phyloP scores from a whole-genome alignment of 2,329 filamentous ascomycete species.

The Talaromyces marneffei region DNA sequence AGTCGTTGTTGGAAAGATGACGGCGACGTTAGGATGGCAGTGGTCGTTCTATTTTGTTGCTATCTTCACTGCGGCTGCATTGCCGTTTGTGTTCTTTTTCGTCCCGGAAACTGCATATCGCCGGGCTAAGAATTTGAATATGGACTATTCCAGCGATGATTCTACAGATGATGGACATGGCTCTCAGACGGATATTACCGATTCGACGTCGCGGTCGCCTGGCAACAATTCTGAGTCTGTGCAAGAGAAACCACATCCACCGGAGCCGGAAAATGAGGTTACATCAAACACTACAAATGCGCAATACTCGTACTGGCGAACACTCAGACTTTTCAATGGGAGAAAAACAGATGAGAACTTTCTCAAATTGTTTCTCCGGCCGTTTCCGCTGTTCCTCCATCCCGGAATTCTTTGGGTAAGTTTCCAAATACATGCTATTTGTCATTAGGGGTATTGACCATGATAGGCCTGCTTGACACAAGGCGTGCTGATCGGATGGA shows the following conservation, averaged over 20 bases:
- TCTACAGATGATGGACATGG: conserved; percentile 15
- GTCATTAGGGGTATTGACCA: background rate
- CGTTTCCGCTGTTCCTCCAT: conserved; percentile 76
- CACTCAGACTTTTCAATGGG: conserved; percentile 68
- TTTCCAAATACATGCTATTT: background rate
- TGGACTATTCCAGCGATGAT: conserved; percentile 53
- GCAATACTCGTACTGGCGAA: conserved; percentile 47
- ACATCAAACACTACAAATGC: background rate
- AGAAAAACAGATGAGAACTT: conserved; percentile 74
- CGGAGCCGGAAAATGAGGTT: background rate
- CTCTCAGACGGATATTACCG: background rate
- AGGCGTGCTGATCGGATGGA: conserved; percentile 90
- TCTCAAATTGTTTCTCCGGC: conserved; percentile 59
- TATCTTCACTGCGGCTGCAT: conserved; percentile 67
- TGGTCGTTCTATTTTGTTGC: conserved; percentile 87
- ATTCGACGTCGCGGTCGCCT: conserved; percentile 13
- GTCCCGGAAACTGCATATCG: conserved; percentile 80
- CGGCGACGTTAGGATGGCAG: conserved; percentile 66
- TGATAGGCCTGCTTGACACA: conserved; percentile 63
- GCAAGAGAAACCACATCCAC: background rate
- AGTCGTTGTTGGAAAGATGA: conserved; percentile 85
- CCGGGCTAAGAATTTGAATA: conserved; percentile 62
- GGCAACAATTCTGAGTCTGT: background rate
- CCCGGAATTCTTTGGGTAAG: conserved; percentile 72
- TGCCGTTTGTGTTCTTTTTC: conserved; percentile 69